A percentile compares a stretch with the other conserved stretches of the same genome.
phyloP scores from a whole-genome alignment of 148 eudicot genomes.

The Spergularia marina region DNA sequence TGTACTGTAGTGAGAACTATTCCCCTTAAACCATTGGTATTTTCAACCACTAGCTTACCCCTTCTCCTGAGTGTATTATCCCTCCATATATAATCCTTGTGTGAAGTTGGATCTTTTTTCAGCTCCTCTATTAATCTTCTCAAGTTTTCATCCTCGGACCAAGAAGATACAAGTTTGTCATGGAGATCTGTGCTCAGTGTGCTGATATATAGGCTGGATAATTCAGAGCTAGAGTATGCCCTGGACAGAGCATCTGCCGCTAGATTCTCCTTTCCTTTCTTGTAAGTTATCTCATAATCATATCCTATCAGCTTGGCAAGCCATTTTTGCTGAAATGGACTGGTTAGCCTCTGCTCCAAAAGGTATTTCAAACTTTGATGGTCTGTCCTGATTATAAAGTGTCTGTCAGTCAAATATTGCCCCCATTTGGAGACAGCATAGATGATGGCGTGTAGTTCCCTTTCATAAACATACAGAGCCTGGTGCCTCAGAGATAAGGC shows the following conservation, averaged over 20 bases:
- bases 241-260: not conserved
- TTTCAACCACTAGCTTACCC: not conserved
- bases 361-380: not conserved
- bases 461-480: not conserved
- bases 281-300: not conserved
- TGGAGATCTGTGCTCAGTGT: not conserved
- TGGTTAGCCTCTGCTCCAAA: not conserved
- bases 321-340: not conserved
- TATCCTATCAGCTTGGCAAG: not conserved
- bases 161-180: not conserved
- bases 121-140: not conserved
- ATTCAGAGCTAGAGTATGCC: not conserved
- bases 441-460: not conserved
- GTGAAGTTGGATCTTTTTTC: not conserved
- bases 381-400: not conserved
- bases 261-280: not conserved
- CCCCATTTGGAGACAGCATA: too few relatives aligned
- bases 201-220: not conserved
- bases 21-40: accelerated
- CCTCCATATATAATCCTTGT: not conserved
- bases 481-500: not conserved
- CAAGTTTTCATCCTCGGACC: too few relatives aligned
- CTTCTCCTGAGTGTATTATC: not conserved
- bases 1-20: not conserved
- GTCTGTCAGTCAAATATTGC: not conserved